Base-by-base conservation (phyloP, 345 rosid species). In the Camelina laxa region DNA sequence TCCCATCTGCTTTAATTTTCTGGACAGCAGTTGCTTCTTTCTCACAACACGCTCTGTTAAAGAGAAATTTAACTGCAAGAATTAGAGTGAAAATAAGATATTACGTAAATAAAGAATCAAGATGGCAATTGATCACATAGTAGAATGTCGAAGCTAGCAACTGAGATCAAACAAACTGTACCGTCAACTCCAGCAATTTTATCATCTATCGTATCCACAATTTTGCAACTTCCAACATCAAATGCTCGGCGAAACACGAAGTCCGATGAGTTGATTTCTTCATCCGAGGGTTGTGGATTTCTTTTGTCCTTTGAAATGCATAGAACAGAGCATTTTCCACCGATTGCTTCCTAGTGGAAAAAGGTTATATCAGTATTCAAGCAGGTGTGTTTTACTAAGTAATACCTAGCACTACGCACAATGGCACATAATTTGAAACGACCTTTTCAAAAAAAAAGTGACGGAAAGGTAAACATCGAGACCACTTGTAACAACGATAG, bases 291-390 rank as follows among this genome's bases (percentile, higher is more conserved):
- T 72, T 81, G 91, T 7, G 72, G 85, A 82, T 90, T 92, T 79
- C 94, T 89, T 64, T 41, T 42, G 67, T 95, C 97, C 73, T 84
- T 89, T 64, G 98, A 88, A 67, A 73, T 83, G 83, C 97, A 95
- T n/a, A 90, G 58, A 53, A 92, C 92, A 72, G 84, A 82, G 87
- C 98, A 95, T 76, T 92, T 95, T 58, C 99, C 98, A 69, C 86
- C 83, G 74, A 95, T 87, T 60, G 90, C 82, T 84, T 90, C 98
- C 99, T 92, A 83, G 76, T 71, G 48, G 31, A 65, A 64, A n/a
- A 58, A 58, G 30, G 68, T 31, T 57, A 27, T 58, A 50, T 71
- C 57, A 77, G 73, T 31, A 59, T 27, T 56, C 8, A 71, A 57
- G 45, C 69, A 63, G 15, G 41, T 22, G 36, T 56, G 56, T 15